These are phyloP conservation scores for Boletus coccyginus DNA, from an alignment of 768 basidiomycete species.

Conservation along the genomic window DNA sequence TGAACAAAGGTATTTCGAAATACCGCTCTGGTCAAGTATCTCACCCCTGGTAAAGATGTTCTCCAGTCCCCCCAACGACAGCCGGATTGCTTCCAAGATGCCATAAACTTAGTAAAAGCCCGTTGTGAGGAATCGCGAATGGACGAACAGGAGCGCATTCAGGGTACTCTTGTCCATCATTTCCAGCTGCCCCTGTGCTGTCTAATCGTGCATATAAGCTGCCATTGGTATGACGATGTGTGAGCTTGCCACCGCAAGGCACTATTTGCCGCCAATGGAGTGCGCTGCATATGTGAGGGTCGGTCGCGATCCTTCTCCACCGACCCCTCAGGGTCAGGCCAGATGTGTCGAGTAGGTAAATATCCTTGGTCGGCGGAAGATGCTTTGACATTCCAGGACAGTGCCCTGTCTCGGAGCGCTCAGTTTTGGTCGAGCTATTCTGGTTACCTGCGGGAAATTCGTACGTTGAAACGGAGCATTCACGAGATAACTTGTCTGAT, in stretches of 20 bases:
- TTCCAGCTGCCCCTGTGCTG: neutral
- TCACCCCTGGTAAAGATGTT: constrained; percentile 32
- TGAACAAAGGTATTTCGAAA: constrained; percentile 14
- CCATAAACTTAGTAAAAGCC: constrained; percentile 44
- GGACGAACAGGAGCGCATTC: constrained; percentile 59
- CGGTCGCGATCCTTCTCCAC: neutral
- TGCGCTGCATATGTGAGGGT: constrained; percentile 36
- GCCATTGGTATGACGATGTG: constrained; percentile 79
- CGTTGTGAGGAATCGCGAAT: constrained; percentile 57
- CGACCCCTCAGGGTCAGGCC: constrained; percentile 33
- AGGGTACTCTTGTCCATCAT: constrained; percentile 38
- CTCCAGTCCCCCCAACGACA: constrained; percentile 43
- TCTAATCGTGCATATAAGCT: constrained; percentile 42
- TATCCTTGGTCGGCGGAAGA: neutral
- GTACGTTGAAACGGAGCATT: constrained; percentile 43
- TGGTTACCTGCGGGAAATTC: constrained; percentile 75
- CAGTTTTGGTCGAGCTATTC: constrained; percentile 88
- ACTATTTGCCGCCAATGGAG: constrained; percentile 66
- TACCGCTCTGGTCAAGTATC: neutral
- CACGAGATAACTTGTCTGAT: constrained; percentile 17
- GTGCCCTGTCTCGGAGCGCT: constrained; percentile 72
- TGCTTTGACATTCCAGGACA: constrained; percentile 24
- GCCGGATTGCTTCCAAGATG: constrained; percentile 64
- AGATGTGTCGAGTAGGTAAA: constrained; percentile 50
- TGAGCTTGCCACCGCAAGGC: constrained; percentile 71